Percentiles rank a stretch among this genome's conserved stretches.
Evolutionary conservation across 192 early-diverging fungal genomes (phyloP).

Genomic region (Linnemannia hyalina): DNA sequence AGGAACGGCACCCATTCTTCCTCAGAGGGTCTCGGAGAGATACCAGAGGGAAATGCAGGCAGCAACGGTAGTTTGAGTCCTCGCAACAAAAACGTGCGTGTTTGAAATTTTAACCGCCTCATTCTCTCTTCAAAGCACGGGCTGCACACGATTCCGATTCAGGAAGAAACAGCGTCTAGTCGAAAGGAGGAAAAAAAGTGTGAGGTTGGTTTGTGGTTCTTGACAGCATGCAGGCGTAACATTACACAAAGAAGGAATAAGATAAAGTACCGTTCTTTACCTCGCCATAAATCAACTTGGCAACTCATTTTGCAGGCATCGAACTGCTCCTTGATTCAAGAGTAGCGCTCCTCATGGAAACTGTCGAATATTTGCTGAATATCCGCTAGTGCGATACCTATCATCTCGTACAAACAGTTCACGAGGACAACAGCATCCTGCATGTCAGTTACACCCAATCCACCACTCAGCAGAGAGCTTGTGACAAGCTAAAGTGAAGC

Average conservation of each 20-base stretch:
- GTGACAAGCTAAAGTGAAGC: neutral
- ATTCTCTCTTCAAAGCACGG: too few species aligned
- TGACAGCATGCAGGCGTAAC: too few species aligned
- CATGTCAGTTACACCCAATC: neutral
- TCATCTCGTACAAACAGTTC: neutral
- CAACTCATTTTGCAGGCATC: neutral
- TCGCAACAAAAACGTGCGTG: too few species aligned
- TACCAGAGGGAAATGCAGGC: neutral
- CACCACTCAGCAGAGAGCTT: constrained; percentile 4
- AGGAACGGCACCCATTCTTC: neutral
- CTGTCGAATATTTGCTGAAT: neutral
- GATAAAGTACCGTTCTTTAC: neutral
- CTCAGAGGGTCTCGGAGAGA: neutral
- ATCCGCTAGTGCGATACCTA: neutral
- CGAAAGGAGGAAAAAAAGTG: too few species aligned
- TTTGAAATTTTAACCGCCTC: too few species aligned
- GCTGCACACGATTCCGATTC: too few species aligned
- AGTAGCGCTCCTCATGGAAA: neutral
- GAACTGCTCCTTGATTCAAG: constrained; percentile 6
- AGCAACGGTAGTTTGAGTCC: too few species aligned
- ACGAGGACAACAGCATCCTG: constrained; percentile 9
- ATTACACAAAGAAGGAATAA: too few species aligned
- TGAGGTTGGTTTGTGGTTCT: too few species aligned
- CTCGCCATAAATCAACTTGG: constrained; percentile 10
- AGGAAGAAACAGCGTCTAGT: neutral